A percentile compares a stretch with the other conserved stretches of the same genome.
Evolutionary conservation across 202 grass and related monocot species (phyloP).

Genomic region (Miscanthus sacchariflorus): DNA sequence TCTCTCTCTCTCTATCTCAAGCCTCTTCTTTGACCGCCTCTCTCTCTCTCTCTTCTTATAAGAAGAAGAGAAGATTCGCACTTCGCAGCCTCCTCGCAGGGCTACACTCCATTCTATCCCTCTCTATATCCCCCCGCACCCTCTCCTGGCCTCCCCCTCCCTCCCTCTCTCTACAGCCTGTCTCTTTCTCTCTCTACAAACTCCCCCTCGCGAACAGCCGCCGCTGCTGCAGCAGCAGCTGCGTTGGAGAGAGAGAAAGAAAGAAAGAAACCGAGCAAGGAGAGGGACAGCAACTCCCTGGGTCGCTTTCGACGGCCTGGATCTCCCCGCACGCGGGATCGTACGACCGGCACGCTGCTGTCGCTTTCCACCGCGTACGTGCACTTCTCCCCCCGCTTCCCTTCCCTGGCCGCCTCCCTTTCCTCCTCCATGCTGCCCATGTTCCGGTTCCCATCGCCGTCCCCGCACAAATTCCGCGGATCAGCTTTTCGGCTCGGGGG

Average conservation of each 20-base stretch:
- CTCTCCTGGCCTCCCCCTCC: neutral
- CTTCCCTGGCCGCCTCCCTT: neutral
- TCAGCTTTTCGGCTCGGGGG: neutral
- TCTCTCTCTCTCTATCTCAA: neutral
- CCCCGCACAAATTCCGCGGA: conserved; percentile 10
- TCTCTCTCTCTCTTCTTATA: conserved; percentile 15
- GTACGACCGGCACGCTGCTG: conserved; percentile 52
- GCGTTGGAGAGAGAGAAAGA: neutral
- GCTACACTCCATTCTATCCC: conserved; percentile 39
- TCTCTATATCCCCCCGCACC: neutral
- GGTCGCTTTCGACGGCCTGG: conserved; percentile 66
- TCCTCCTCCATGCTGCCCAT: neutral
- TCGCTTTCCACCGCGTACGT: conserved; percentile 62
- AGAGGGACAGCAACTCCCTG: conserved; percentile 24
- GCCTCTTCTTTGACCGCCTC: conserved; percentile 50
- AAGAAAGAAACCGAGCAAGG: conserved; percentile 15
- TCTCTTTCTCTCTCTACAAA: conserved; percentile 17
- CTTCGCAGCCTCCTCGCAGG: neutral
- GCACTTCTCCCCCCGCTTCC: neutral
- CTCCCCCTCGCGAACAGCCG: neutral
- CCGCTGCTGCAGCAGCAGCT: neutral
- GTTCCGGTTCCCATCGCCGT: conserved; percentile 13
- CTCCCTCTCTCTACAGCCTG: neutral
- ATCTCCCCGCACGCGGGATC: conserved; percentile 63
- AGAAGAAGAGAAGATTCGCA: conserved; percentile 55